Evolutionary conservation across 1,284 basidiomycete genomes (phyloP), one percentile per base, ranked within the genome.

Genomic region (Leccinum solheimii): DNA sequence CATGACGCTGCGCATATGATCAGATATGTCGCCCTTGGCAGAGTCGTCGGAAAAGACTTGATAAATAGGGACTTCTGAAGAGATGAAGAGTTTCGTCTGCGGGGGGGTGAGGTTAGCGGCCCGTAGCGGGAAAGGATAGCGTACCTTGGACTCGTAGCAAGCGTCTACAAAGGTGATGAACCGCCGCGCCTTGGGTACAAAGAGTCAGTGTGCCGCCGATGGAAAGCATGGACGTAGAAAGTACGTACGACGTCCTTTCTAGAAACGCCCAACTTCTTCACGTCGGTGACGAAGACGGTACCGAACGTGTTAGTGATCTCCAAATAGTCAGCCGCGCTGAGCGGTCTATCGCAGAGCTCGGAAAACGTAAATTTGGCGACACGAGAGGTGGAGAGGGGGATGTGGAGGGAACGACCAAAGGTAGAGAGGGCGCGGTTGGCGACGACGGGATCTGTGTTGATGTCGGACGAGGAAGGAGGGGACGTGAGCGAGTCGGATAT

Each of bases 121-220:
- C 1, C 5, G 45, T 14, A 21, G 6, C 6, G 10, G 27, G 9
- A 34, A 23, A n/a, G 50, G 21, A 26, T 36, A 60, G 60, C 77
- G 27, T 67, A 87, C 88, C 81, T 88, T 91, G 80, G 89, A 95
- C 75, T 97, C 95, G 71, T 97, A 97, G 72, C 94, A 95, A 16
- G 94, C 93, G 79, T 99, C 97, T 71, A 99, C 91, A 71, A 98
- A 98, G 0, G 96, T 97, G 75, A 99, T 99, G 75, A 99, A 98
- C 62, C 97, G 82, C 62, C 97, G 82, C 7, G 95, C 95, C 90
- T 92, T 62, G 36, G 13, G 45, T 32, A 8, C 5, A 52, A n/a
- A 48, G 27, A 59, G 32, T 27, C 6, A 52, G 23, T 16, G 11
- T 16, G 5, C 26, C 3, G 9, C 16, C 5, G 16, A 53, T 3